These are phyloP conservation scores for Tinospora cordifolia DNA, from an alignment of 164 flowering plant species.

Conservation along the genomic window DNA sequence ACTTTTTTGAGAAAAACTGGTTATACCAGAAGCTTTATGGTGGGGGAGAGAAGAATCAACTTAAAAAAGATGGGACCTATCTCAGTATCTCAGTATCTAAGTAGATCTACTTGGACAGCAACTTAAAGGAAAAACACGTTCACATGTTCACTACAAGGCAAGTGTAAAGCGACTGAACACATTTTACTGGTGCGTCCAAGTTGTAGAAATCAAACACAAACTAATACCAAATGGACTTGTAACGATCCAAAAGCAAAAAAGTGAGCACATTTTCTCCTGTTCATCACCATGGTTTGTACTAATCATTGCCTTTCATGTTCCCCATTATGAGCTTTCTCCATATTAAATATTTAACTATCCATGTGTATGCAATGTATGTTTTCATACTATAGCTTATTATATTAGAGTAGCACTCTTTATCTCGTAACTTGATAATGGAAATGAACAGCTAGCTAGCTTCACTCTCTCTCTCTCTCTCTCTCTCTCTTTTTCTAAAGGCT, in stretches of 20 bases:
- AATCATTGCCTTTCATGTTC: not conserved
- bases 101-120: not conserved
- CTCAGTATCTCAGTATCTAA: not conserved
- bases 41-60: not conserved
- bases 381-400: too few species aligned
- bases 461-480: too few species aligned
- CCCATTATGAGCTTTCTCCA: not conserved
- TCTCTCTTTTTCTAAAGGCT: too few species aligned
- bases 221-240: not conserved
- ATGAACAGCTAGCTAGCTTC: too few species aligned
- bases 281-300: not conserved
- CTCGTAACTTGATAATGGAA: too few species aligned
- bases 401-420: too few species aligned
- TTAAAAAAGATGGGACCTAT: not conserved
- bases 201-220: not conserved
- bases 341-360: too few species aligned
- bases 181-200: not conserved
- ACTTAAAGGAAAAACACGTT: not conserved
- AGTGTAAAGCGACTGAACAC: not conserved
- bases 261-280: not conserved
- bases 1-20: not conserved
- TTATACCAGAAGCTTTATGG: not conserved
- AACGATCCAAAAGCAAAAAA: not conserved
- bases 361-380: too few species aligned
- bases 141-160: not conserved